These are phyloP conservation scores for Castanopsis chinensis DNA, from an alignment of 306 rosid species.

Conservation along the genomic window DNA sequence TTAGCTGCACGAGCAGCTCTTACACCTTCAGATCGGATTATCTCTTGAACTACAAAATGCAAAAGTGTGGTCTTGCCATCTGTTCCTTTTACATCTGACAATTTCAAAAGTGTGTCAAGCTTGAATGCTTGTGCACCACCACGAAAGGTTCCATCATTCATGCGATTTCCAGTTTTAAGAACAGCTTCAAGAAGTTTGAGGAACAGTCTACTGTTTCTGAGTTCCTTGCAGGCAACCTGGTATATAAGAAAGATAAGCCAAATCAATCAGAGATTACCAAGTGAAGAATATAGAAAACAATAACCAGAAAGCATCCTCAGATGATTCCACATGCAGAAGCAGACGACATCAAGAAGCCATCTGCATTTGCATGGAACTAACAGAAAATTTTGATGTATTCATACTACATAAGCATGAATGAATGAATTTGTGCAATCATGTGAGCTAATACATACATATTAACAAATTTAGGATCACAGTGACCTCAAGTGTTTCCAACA, in stretches of 20 bases:
- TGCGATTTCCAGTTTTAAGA: constrained; percentile 96
- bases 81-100: constrained; percentile 88
- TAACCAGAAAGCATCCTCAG: not conserved
- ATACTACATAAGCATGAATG: not conserved
- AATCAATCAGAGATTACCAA: constrained; percentile 16
- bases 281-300: constrained; percentile 3
- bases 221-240: constrained; percentile 85
- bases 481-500: not conserved
- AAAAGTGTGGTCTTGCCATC: constrained; percentile 95
- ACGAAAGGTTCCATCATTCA: constrained; percentile 94
- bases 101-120: constrained; percentile 84
- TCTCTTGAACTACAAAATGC: constrained; percentile 92
- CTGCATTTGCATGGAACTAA: not conserved
- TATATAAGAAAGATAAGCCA: constrained; percentile 22
- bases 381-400: not conserved
- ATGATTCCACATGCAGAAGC: not conserved
- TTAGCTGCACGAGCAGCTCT: constrained; percentile 55
- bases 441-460: not conserved
- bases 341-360: not conserved
- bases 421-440: not conserved
- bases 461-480: not conserved
- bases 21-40: constrained; percentile 85
- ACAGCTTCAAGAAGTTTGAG: constrained; percentile 98
- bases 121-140: constrained; percentile 97
- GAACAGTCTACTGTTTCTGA: constrained; percentile 79